Evolutionary conservation across 2,329 filamentous ascomycete genomes (phyloP).

Genomic region (Xylariales sp.): DNA sequence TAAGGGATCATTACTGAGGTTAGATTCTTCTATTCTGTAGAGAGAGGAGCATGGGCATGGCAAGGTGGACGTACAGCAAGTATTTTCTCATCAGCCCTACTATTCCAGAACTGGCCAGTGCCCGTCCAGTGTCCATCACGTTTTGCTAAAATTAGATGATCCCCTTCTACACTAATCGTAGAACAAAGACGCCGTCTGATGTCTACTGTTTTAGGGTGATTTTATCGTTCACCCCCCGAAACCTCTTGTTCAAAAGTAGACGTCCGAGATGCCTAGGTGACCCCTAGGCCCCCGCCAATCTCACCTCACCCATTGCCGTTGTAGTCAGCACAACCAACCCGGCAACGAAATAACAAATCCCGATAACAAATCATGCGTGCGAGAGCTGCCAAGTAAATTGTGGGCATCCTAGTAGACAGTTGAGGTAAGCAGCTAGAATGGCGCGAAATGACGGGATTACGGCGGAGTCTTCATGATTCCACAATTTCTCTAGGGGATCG

Average conservation of each 20-base stretch:
- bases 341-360: conserved; percentile 37
- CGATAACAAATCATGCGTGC: conserved; percentile 27
- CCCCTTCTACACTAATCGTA: background rate
- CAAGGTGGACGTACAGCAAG: background rate
- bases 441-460: conserved; percentile 33
- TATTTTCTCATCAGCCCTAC: conserved; percentile 6
- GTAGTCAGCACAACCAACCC: conserved; percentile 33
- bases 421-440: conserved; percentile 29
- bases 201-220: background rate
- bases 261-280: conserved; percentile 3
- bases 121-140: background rate
- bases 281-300: conserved; percentile 3
- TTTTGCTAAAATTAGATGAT: conserved; percentile 32
- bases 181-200: background rate
- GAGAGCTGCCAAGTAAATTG: conserved; percentile 14
- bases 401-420: conserved; percentile 10
- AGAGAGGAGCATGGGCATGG: background rate
- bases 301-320: conserved; percentile 27
- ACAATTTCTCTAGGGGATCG: background rate
- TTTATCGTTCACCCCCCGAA: conserved; percentile 12
- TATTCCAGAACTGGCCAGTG: conserved; percentile 13
- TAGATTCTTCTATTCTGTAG: background rate
- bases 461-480: background rate
- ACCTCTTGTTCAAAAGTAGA: conserved; percentile 5
- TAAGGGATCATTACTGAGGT: background rate